Evolutionary conservation across 768 basidiomycete genomes (phyloP), one percentile per base, ranked within the genome.

Genomic region (Rhodotorula toruloides): DNA sequence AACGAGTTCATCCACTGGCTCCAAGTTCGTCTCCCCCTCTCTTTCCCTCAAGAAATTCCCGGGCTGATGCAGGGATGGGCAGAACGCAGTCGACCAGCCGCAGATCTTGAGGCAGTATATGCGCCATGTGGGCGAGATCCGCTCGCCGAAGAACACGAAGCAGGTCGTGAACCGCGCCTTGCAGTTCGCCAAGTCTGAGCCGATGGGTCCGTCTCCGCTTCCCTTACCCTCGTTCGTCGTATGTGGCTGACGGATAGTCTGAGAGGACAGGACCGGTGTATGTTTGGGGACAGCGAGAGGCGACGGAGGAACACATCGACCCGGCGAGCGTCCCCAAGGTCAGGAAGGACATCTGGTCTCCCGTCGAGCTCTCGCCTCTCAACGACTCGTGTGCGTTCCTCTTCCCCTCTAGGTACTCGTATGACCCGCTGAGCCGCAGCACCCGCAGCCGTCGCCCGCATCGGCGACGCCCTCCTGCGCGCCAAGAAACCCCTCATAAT

Each of bases 1-100:
- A 88, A 88, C 68, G 87, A 88, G 71, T 88, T 84, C 81, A 86
- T 86, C 44, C 84, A 86, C 81, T 86, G 86, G 83, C 64, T 84
- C 5, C 86, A 88, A 79, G 86, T 86, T 84, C 68, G 43, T 29
- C 34, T 54, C 25, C 17, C n/a, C 37, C 3, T 40, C 12, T 12
- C 31, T 0, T 21, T 5, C 31, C 10, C 12, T 17, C n/a, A 7
- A 39, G 37, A 37, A 27, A 49, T 7, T 16, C n/a, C 17, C 48
- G 19, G 12, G 12, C 32, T 12, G 39, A 49, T 67, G 17, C n/a
- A 37, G 6, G 54, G 42, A 50, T 19, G 58, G 60, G 11, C 71
- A 87, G 86, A 72, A 88, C 75, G 80, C 85, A 11, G 84, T 84
- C n/a, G 87, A 88, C 73, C 87, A 89, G 71, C 72, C 85, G 2